Conservation (phyloP, 306 rosid genomes). For the Trifolium subterraneum region DNA sequence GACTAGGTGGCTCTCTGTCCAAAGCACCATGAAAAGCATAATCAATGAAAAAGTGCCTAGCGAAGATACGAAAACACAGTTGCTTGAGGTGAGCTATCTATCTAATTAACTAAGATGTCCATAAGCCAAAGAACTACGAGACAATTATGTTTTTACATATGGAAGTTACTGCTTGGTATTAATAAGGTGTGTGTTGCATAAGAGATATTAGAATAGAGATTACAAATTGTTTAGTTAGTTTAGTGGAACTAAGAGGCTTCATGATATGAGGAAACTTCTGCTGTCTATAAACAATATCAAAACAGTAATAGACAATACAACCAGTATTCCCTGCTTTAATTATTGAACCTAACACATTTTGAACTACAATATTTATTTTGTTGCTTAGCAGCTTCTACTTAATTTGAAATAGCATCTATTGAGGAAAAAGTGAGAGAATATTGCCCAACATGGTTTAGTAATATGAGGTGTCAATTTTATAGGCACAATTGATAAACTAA, state of each 20-base stretch:
- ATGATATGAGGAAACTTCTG: not conserved
- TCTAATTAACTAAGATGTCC: too few species aligned
- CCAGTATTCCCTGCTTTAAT: constrained; percentile 7
- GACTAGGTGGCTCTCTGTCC: too few species aligned
- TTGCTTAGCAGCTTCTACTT: constrained; percentile 29
- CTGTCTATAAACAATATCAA: not conserved
- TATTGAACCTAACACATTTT: not conserved
- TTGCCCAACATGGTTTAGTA: not conserved
- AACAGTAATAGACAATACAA: constrained; percentile 8
- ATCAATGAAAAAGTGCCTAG: too few species aligned
- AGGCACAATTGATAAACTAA: constrained; percentile 49
- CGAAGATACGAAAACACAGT: too few species aligned
- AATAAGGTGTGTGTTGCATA: not conserved
- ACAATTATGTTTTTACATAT: not conserved
- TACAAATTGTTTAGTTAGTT: not conserved
- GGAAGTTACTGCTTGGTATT: not conserved
- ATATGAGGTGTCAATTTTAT: constrained; percentile 2
- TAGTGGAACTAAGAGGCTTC: not conserved
- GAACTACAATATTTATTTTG: constrained; percentile 23
- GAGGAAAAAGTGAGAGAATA: not conserved
- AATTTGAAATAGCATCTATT: constrained; percentile 1
- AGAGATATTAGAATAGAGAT: not conserved
- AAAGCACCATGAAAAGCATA: too few species aligned
- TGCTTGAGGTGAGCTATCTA: too few species aligned
- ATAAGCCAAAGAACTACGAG: too few species aligned